These are phyloP conservation scores for Arthrobotrys sinensis DNA, from an alignment of 2,329 filamentous ascomycete genomes.

Conservation along the genomic window DNA sequence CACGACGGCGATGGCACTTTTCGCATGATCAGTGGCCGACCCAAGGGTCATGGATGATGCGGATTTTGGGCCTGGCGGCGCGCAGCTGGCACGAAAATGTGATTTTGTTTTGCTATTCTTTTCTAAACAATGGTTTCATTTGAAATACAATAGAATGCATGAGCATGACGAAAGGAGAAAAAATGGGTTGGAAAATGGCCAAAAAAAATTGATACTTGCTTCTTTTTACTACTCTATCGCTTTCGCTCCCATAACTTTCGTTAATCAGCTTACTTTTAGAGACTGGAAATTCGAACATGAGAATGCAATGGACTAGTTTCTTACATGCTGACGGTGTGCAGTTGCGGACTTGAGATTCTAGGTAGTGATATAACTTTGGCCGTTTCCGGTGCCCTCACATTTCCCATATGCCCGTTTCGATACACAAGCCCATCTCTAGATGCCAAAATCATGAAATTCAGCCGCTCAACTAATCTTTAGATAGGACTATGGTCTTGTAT, in stretches of 20 bases:
- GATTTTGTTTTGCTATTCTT: constrained; percentile 6
- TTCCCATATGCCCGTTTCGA: no score
- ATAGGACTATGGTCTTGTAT: no score
- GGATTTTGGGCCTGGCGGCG: neutral
- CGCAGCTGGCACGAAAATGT: neutral
- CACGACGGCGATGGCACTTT: neutral
- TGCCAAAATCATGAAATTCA: no score
- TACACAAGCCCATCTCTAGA: no score
- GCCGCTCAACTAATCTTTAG: no score
- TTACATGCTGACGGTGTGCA: no score
- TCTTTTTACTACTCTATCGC: neutral
- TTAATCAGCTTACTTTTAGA: neutral
- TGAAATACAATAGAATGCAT: constrained; percentile 1
- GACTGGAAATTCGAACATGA: constrained; percentile 15
- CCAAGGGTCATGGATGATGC: neutral
- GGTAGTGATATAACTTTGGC: no score
- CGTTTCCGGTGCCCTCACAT: no score
- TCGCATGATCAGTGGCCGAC: neutral
- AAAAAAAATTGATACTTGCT: constrained; percentile 3
- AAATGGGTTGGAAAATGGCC: neutral
- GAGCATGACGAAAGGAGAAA: neutral
- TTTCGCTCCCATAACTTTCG: neutral
- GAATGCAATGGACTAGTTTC: neutral
- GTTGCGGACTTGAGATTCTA: no score
- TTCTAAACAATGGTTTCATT: constrained; percentile 2